Conservation (phyloP, 768 basidiomycete species). For the Xerocomus potaroensis region DNA sequence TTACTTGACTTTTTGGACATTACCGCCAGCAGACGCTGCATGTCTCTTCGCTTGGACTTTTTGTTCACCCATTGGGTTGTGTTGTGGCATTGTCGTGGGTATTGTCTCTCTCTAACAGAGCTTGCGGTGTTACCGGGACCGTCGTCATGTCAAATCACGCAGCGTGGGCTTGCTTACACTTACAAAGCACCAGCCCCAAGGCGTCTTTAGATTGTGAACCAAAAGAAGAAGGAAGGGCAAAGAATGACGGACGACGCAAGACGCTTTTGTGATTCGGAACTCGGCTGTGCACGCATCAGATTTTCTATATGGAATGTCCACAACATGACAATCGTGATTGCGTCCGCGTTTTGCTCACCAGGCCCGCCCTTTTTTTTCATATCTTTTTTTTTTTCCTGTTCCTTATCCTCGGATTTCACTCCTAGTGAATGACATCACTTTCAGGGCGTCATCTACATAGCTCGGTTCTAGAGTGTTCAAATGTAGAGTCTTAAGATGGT, state of each 20-base stretch:
- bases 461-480: background rate
- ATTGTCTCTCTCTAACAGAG: no score
- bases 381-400: background rate
- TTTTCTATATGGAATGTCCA: background rate
- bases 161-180: background rate
- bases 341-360: background rate
- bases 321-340: no score
- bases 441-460: background rate
- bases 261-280: background rate
- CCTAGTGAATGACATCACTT: background rate
- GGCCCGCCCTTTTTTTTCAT: background rate
- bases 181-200: no score
- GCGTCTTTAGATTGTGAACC: no score
- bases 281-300: background rate
- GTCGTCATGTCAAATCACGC: no score
- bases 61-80: background rate
- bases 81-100: background rate
- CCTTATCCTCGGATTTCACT: no score
- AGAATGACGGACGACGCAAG: no score
- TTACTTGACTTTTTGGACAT: conserved; percentile 20
- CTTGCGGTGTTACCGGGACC: background rate
- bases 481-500: background rate
- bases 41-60: conserved; percentile 4
- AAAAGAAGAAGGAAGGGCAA: no score
- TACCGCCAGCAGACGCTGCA: background rate